A percentile compares a stretch with the other conserved stretches of the same genome.
Conservation (phyloP, 371 early-diverging fungal species). For the Amoeboaphelidium protococcarum region DNA sequence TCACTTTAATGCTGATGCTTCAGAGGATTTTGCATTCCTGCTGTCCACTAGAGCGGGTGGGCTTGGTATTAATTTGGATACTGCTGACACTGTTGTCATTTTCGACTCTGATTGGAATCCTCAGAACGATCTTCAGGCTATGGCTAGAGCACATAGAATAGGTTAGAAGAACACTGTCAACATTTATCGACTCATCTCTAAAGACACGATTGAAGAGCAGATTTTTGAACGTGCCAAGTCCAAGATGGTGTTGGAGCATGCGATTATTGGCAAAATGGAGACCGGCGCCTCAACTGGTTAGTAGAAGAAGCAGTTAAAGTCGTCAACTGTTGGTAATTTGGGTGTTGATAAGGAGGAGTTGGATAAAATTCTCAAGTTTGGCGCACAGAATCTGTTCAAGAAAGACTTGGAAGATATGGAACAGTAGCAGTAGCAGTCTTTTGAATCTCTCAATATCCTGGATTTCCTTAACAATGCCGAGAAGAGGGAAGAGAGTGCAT, state of each 20-base stretch:
- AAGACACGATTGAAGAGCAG: constrained; percentile 94
- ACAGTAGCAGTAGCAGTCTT: constrained; percentile 26
- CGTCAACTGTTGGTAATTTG: constrained; percentile 10
- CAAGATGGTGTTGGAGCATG: constrained; percentile 94
- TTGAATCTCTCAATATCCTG: constrained; percentile 80
- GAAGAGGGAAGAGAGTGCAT: constrained; percentile 29
- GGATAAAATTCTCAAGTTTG: constrained; percentile 81
- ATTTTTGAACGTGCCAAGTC: constrained; percentile 91
- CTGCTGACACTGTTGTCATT: constrained; percentile 96
- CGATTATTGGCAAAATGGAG: constrained; percentile 92
- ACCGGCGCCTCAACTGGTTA: constrained; percentile 17
- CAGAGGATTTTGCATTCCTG: constrained; percentile 87
- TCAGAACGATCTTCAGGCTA: constrained; percentile 97
- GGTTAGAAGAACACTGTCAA: constrained; percentile 96
- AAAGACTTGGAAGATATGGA: constrained; percentile 13
- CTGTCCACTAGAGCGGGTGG: constrained; percentile 97
- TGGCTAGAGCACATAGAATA: constrained; percentile 97
- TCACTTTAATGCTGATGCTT: constrained; percentile 88
- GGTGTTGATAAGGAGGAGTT: constrained; percentile 41
- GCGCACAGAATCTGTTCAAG: constrained; percentile 82
- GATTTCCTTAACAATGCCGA: constrained; percentile 77
- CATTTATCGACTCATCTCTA: constrained; percentile 91
- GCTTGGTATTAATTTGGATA: constrained; percentile 91
- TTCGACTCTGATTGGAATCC: constrained; percentile 99
- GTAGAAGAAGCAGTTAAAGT: constrained; percentile 11